Conservation (phyloP, 2,329 filamentous ascomycete species). For the Diplodia mutila region DNA sequence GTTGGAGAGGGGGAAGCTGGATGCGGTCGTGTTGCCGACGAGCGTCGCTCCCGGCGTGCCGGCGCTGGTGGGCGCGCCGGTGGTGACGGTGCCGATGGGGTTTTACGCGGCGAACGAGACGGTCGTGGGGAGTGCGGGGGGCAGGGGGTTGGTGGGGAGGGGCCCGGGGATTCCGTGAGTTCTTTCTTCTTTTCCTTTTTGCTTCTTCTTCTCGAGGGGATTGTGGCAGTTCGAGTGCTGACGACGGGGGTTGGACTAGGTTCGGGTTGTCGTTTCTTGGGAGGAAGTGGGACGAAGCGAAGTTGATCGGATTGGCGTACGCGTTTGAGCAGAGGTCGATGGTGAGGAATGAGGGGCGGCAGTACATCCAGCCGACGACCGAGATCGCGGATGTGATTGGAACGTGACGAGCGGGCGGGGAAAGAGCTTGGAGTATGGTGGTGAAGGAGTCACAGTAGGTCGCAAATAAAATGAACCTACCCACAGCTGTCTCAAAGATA, state of each 20-base stretch:
- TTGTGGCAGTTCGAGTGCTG: neutral
- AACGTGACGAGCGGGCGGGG: neutral
- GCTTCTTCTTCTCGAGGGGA: neutral
- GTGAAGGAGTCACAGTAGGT: too few species aligned
- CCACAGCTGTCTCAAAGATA: too few species aligned
- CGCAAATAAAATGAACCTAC: too few species aligned
- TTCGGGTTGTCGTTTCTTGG: conserved; percentile 70
- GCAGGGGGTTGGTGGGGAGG: conserved; percentile 54
- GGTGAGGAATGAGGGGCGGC: conserved; percentile 52
- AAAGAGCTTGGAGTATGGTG: neutral
- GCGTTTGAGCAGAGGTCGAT: conserved; percentile 67
- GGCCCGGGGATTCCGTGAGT: conserved; percentile 56
- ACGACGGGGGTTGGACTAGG: neutral
- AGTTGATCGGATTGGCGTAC: conserved; percentile 67
- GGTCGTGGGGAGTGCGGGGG: conserved; percentile 47
- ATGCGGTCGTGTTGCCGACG: conserved; percentile 66
- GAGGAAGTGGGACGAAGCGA: conserved; percentile 62
- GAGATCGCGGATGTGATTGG: conserved; percentile 35
- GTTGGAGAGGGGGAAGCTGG: conserved; percentile 57
- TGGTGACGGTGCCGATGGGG: conserved; percentile 67
- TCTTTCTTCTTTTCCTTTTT: neutral
- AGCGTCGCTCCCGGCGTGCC: conserved; percentile 52
- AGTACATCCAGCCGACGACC: conserved; percentile 54
- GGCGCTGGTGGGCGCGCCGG: conserved; percentile 62
- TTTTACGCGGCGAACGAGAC: conserved; percentile 55